A percentile compares a stretch with the other conserved stretches of the same genome.
These are phyloP conservation scores for Ceratocystis cubensis DNA, from an alignment of 2,329 filamentous ascomycete genomes.

Conservation along the genomic window DNA sequence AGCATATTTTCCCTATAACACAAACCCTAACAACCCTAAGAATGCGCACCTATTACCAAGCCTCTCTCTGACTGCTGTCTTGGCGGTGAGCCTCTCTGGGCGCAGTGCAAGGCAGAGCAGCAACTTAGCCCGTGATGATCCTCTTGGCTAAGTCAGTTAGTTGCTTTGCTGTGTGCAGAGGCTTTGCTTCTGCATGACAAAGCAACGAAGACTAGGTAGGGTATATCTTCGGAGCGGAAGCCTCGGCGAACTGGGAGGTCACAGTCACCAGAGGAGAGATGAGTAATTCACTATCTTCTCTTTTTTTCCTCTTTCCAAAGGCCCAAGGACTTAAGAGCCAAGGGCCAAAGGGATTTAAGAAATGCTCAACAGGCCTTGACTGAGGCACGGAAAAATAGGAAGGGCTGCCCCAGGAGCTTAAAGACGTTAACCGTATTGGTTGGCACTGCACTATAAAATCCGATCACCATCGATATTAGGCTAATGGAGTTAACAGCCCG, in stretches of 20 bases:
- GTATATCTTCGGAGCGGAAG: background rate
- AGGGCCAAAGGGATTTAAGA: background rate
- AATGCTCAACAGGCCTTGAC: background rate
- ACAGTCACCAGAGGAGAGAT: too few relatives aligned
- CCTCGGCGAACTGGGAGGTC: background rate
- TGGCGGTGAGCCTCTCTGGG: too few relatives aligned
- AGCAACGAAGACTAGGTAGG: too few relatives aligned
- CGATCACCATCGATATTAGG: background rate
- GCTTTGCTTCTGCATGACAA: too few relatives aligned
- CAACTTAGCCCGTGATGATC: too few relatives aligned
- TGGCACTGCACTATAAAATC: background rate
- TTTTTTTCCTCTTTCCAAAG: too few relatives aligned
- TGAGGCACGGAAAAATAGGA: too few relatives aligned
- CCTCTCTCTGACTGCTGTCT: background rate
- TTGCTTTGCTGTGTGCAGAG: too few relatives aligned
- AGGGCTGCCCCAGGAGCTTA: background rate
- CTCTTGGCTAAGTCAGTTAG: too few relatives aligned
- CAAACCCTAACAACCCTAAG: background rate
- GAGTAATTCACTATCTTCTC: too few relatives aligned
- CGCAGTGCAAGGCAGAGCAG: too few relatives aligned
- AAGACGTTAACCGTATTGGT: background rate
- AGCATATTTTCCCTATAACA: background rate
- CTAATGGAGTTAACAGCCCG: background rate
- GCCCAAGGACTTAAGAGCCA: too few relatives aligned
- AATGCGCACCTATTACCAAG: background rate